Evolutionary conservation across 495 filamentous ascomycete genomes (phyloP).

Genomic region (Amphirosellinia nigrospora): DNA sequence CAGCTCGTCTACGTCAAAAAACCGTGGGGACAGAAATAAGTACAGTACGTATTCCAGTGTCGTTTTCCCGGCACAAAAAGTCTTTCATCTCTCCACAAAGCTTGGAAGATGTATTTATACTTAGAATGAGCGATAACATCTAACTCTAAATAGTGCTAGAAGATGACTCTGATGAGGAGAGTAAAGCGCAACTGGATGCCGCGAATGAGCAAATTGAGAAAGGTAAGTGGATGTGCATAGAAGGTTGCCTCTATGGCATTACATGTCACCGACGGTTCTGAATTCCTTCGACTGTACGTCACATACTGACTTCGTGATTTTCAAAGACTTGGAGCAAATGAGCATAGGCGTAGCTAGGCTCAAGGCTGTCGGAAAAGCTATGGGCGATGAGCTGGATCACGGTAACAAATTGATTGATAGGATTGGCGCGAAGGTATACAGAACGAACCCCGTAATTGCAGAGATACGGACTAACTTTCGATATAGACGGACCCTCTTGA

Average conservation of each 20-base stretch:
- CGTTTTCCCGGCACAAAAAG: not conserved
- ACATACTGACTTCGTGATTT: slow-evolving; percentile 12
- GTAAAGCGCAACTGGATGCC: slow-evolving; percentile 60
- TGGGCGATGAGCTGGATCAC: slow-evolving; percentile 73
- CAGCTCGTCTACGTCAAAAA: slow-evolving; percentile 5
- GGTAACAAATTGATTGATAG: slow-evolving; percentile 77
- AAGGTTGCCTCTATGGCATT: slow-evolving; percentile 38
- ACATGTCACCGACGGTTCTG: not conserved
- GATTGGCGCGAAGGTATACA: slow-evolving; percentile 70
- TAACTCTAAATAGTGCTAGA: slow-evolving; percentile 28
- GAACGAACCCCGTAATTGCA: slow-evolving; percentile 14
- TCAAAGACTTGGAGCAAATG: slow-evolving; percentile 52
- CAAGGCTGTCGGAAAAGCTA: slow-evolving; percentile 70
- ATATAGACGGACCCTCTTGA: slow-evolving; percentile 42
- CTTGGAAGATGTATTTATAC: not conserved
- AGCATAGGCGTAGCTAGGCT: slow-evolving; percentile 65
- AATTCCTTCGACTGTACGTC: not conserved
- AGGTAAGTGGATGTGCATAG: slow-evolving; percentile 8
- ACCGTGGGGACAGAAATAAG: slow-evolving; percentile 29
- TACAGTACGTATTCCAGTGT: slow-evolving; percentile 28
- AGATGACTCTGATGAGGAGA: slow-evolving; percentile 38
- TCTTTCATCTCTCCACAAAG: not conserved
- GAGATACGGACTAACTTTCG: slow-evolving; percentile 28
- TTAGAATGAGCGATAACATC: not conserved
- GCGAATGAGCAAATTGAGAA: slow-evolving; percentile 77